A percentile compares a stretch with the other conserved stretches of the same genome.
These are phyloP conservation scores for Fusarium buharicum DNA, from an alignment of 2,329 filamentous ascomycete species.

Conservation along the genomic window DNA sequence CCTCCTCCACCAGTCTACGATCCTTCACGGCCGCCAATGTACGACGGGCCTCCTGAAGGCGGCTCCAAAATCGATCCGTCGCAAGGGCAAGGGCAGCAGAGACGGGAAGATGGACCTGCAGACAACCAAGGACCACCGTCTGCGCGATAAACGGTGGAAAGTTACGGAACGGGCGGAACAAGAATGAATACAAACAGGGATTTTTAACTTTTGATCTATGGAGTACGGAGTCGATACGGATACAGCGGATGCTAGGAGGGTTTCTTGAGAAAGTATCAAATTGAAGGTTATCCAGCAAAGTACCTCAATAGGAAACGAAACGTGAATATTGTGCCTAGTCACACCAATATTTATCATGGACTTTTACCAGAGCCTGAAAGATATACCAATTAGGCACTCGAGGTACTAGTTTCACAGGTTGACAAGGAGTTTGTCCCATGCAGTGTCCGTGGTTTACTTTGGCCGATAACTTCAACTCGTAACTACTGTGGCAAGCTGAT, in stretches of 20 bases:
- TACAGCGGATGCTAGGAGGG: slow-evolving; percentile 8
- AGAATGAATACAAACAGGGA: not conserved
- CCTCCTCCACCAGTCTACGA: slow-evolving; percentile 69
- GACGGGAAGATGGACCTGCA: slow-evolving; percentile 25
- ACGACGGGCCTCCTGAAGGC: slow-evolving; percentile 60
- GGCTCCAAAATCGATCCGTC: slow-evolving; percentile 64
- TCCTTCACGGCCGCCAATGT: slow-evolving; percentile 65
- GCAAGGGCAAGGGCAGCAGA: slow-evolving; percentile 58
- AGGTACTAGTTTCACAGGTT: too few relatives aligned
- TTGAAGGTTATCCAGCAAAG: slow-evolving; percentile 19
- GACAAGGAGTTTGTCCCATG: too few relatives aligned
- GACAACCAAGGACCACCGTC: slow-evolving; percentile 56
- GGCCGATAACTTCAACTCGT: too few relatives aligned
- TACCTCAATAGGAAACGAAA: not conserved
- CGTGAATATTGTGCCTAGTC: too few relatives aligned
- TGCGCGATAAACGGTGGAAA: slow-evolving; percentile 24
- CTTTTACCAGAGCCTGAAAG: too few relatives aligned
- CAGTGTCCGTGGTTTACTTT: too few relatives aligned
- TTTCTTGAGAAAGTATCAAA: slow-evolving; percentile 20
- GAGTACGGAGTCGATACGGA: slow-evolving; percentile 4
- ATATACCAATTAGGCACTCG: too few relatives aligned
- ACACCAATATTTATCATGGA: too few relatives aligned
- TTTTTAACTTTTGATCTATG: slow-evolving; percentile 8
- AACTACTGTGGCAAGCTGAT: too few relatives aligned
- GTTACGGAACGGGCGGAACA: not conserved